Base-by-base conservation (phyloP, 176 grass and related monocot genomes). In the Carex littledalei region DNA sequence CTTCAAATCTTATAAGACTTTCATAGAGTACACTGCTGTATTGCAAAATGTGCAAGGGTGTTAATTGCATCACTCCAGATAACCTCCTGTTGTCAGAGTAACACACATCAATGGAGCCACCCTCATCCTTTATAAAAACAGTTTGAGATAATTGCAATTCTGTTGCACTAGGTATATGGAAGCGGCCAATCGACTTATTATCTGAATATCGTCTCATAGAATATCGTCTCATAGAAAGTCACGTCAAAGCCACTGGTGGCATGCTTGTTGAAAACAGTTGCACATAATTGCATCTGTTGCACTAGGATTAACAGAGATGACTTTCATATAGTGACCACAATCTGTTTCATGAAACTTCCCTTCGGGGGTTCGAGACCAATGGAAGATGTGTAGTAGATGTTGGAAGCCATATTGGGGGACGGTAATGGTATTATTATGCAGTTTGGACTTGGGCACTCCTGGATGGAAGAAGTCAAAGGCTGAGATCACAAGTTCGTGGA, bases 241-340 rank as follows among this genome's bases (percentile, higher is more conserved):
- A 29, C 26, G 26, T 29, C 26, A 29, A 29, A 29, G 26, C 26
- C 26, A 29, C 26, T 29, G 26, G 0, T 15, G 26, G 26, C 26
- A 29, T 29, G 26, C 26, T 35, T 35, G 34, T 34, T 34, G 3
- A 34, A 34, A 34, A 34, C 57, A n/a, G 57, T 59, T 59, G 0
- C 17, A 59, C 5, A n/a, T 2, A 18, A 16, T 59, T 18, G 17
- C 18, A 59, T n/a, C 0, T n/a, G 17, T 59, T 59, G 56, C 56
- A 16, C 56, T 59, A 18, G 56, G 56, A 4, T n/a, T 59, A 59
- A 2, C 1, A 3, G n/a, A 59, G 16, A 0, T n/a, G 24, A 26
- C 24, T 5, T n/a, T 4, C 17, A n/a, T 49, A 9, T 1, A 2
- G 0, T 0, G 0, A 0, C 1, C 1, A 1, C 1, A 0, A 1